Evolutionary conservation across 805 yeast species (phyloP), one percentile per base, ranked within the genome.

Genomic region (Candida mattraensis): DNA sequence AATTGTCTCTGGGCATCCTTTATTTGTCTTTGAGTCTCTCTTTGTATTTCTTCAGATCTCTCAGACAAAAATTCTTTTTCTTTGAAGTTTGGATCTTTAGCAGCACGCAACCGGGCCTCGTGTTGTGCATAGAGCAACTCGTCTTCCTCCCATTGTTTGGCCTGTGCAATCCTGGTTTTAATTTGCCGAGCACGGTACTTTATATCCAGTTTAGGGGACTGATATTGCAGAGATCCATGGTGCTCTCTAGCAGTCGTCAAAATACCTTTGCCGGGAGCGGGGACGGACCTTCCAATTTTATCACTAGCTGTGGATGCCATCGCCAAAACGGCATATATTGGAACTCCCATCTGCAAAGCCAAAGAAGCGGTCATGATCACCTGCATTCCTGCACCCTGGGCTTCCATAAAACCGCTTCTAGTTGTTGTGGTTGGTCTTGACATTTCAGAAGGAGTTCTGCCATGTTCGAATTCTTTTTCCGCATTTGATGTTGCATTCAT

Each of bases 211-310:
- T 86, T 70, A 44, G 91, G 83, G 39, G 93, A 70, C 52, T 83
- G 78, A 73, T 77, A 83, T 66, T 83, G 82, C 71, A 82, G 72
- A 54, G 73, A 76, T 52, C 88, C 86, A 53, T 83, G 91, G 59
- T 81, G 79, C 71, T 94, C 99, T 60, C 95, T 83, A 40, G 99
- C 99, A 60, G 96, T 87, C 44, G 99, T 93, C 74, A 93, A 76
- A 51, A 93, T 85, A 83, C 99, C 99, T 72, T 91, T 87, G 65
- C 99, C 99, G 69, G 99, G 99, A 60, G 99, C 99, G 50, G 99
- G 99, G 50, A 93, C 91, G 33, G 98, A 89, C 71, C 97, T 84
- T 61, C 98, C 97, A 63, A 91, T 91, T 80, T 89, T 94, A 67
- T 93, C 99, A 43, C 95, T 78, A 35, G 99, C 99, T 57, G 98